Percentiles rank a stretch among this genome's conserved stretches.
phyloP scores from a whole-genome alignment of 495 filamentous ascomycete genomes.

The Penicillium maclennaniae region DNA sequence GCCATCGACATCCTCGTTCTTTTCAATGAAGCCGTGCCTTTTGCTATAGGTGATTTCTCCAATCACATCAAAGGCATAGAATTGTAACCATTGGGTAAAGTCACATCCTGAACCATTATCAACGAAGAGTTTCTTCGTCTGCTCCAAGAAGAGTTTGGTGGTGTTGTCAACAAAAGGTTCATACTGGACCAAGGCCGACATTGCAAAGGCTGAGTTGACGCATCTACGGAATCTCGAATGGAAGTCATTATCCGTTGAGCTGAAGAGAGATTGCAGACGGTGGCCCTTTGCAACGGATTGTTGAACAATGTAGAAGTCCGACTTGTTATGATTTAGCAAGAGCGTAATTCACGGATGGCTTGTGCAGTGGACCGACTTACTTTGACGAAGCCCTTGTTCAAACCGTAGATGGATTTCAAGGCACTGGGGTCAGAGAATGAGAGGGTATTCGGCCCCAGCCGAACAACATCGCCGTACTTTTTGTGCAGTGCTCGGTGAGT shows the following conservation, averaged over 20 bases:
- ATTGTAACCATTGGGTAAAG: slow-evolving; percentile 71
- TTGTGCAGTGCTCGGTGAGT: slow-evolving; percentile 64
- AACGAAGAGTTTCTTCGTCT: slow-evolving; percentile 59
- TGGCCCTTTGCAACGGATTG: slow-evolving; percentile 60
- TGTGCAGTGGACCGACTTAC: slow-evolving; percentile 30
- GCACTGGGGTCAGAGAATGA: slow-evolving; percentile 65
- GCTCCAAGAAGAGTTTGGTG: slow-evolving; percentile 28
- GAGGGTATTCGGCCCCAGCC: slow-evolving; percentile 63
- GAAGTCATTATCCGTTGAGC: slow-evolving; percentile 68
- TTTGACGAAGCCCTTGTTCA: slow-evolving; percentile 81
- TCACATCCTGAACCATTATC: slow-evolving; percentile 48
- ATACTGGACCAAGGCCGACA: slow-evolving; percentile 66
- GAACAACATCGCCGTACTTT: slow-evolving; percentile 68
- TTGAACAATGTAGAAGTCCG: slow-evolving; percentile 68
- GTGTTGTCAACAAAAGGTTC: slow-evolving; percentile 60
- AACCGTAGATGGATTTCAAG: slow-evolving; percentile 70
- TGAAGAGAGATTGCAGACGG: slow-evolving; percentile 70
- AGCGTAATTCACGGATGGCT: background rate
- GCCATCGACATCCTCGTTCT: slow-evolving; percentile 54
- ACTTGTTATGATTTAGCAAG: slow-evolving; percentile 35
- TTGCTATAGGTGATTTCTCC: slow-evolving; percentile 60
- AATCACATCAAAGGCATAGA: slow-evolving; percentile 75
- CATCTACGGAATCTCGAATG: slow-evolving; percentile 67
- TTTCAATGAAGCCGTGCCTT: slow-evolving; percentile 60
- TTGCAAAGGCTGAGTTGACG: slow-evolving; percentile 70